These are phyloP conservation scores for Cantharellus anzutake DNA, from an alignment of 768 basidiomycete genomes.

Conservation along the genomic window DNA sequence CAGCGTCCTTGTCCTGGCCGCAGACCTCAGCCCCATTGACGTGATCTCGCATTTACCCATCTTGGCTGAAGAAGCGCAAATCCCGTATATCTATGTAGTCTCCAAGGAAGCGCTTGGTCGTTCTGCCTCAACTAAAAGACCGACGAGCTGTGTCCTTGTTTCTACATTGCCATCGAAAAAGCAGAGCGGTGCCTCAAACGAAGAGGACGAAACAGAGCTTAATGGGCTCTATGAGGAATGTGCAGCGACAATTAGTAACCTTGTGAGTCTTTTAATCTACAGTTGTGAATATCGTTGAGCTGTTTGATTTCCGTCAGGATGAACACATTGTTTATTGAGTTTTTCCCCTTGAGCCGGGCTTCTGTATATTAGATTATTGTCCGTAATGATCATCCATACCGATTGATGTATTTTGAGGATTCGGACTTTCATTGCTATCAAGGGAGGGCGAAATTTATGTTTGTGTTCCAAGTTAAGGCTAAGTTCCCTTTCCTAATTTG, in stretches of 20 bases:
- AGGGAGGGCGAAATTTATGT: neutral
- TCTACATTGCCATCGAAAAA: constrained; percentile 63
- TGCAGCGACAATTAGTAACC: constrained; percentile 39
- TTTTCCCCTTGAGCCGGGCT: no score
- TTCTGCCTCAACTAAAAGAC: constrained; percentile 91
- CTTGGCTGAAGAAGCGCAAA: constrained; percentile 79
- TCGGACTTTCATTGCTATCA: neutral
- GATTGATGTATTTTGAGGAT: no score
- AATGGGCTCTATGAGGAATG: constrained; percentile 74
- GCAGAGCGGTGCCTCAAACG: constrained; percentile 24
- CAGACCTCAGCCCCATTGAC: constrained; percentile 95
- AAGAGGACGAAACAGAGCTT: constrained; percentile 52
- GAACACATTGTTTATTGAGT: neutral
- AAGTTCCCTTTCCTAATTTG: neutral
- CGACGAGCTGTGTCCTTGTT: constrained; percentile 94
- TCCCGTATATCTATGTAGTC: constrained; percentile 76
- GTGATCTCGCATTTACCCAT: constrained; percentile 95
- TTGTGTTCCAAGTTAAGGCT: neutral
- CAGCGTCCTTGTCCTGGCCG: constrained; percentile 81
- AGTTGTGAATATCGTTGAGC: neutral
- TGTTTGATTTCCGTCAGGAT: neutral
- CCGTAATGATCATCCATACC: no score
- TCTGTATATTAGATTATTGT: no score
- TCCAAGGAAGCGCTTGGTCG: constrained; percentile 94
- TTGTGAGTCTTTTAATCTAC: neutral